A percentile compares a stretch with the other conserved stretches of the same genome.
These are phyloP conservation scores for Pleurozium schreberi DNA, from an alignment of 225 moss, liverwort and hornwort species.

Conservation along the genomic window DNA sequence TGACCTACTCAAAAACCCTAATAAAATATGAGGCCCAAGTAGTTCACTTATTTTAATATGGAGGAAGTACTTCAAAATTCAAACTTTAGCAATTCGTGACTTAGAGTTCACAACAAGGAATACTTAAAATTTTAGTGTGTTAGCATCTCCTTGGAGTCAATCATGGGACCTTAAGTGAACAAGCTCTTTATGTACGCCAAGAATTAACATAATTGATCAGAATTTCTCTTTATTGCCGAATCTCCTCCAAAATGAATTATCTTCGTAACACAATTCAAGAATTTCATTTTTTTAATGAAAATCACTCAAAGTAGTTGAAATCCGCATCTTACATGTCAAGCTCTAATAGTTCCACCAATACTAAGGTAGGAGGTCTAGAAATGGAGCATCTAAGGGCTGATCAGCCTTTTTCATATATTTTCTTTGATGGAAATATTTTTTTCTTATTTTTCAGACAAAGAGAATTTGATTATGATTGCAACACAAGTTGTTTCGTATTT, in stretches of 20 bases:
- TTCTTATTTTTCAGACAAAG: too few relatives aligned
- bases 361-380: too few relatives aligned
- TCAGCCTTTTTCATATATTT: too few relatives aligned
- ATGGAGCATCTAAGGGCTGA: too few relatives aligned
- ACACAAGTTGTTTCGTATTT: too few relatives aligned
- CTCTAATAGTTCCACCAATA: neutral
- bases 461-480: too few relatives aligned
- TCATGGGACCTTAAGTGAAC: neutral
- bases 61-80: neutral
- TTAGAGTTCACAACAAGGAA: neutral
- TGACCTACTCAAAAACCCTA: neutral
- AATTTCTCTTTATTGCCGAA: neutral
- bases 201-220: neutral
- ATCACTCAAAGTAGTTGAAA: neutral
- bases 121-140: neutral
- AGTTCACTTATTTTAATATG: neutral
- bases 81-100: neutral
- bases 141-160: neutral
- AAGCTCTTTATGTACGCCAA: neutral
- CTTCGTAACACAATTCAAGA: neutral
- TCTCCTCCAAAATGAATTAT: neutral
- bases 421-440: too few relatives aligned
- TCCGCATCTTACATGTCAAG: neutral
- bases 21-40: neutral
- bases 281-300: neutral